A percentile compares a stretch with the other conserved stretches of the same genome.
Conservation (phyloP, 495 filamentous ascomycete species). For the Geopyxis carbonaria region DNA sequence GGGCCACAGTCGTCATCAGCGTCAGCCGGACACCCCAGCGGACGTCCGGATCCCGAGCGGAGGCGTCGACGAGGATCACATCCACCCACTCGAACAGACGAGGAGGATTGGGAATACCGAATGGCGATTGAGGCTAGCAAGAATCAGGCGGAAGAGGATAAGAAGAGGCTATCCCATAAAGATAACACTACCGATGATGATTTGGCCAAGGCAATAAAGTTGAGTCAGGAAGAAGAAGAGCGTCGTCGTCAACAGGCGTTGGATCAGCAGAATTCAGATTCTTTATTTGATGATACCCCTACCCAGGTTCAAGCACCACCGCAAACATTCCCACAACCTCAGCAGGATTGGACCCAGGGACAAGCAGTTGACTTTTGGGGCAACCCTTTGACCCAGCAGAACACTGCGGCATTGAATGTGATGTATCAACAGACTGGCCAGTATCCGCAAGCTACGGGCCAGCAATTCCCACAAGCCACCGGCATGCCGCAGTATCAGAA, state of each 20-base stretch:
- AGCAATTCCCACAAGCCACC: conserved; percentile 14
- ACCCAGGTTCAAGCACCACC: conserved; percentile 25
- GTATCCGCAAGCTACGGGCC: conserved; percentile 35
- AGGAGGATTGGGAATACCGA: conserved; percentile 84
- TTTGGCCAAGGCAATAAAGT: conserved; percentile 83
- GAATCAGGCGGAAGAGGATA: conserved; percentile 84
- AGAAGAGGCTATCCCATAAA: conserved; percentile 30
- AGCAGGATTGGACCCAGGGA: conserved; percentile 75
- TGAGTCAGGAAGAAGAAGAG: conserved; percentile 73
- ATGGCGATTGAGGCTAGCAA: conserved; percentile 95
- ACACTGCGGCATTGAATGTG: conserved; percentile 72
- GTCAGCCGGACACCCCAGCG: conserved; percentile 11
- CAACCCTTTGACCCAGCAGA: conserved; percentile 71
- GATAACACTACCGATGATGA: conserved; percentile 58
- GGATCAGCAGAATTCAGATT: conserved; percentile 71
- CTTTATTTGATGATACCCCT: conserved; percentile 75
- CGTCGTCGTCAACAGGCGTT: conserved; percentile 71
- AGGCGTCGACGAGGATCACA: conserved; percentile 26
- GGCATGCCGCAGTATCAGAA: conserved; percentile 36
- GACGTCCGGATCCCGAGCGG: conserved; percentile 26
- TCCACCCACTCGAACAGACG: conserved; percentile 28
- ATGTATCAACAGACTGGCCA: conserved; percentile 57
- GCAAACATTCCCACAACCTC: conserved; percentile 34
- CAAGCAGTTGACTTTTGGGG: conserved; percentile 90
- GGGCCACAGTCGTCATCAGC: too few species aligned